Conservation (phyloP, 1,284 basidiomycete genomes). For the Apiotrichum brassicae region DNA sequence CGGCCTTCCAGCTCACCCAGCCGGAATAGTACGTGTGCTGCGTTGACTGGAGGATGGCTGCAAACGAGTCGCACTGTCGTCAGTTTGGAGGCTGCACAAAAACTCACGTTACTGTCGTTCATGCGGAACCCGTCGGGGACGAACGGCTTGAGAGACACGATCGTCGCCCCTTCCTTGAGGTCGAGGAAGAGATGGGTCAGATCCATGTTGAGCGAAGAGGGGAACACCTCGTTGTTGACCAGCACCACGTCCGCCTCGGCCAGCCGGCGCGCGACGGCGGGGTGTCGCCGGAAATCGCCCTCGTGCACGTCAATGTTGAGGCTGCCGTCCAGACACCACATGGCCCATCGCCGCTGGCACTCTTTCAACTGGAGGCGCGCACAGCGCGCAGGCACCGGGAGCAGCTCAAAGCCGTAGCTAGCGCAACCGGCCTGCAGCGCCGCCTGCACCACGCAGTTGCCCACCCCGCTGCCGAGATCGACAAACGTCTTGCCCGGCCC, state of each 20-base stretch:
- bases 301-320: slow-evolving; percentile 48
- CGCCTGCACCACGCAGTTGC: slow-evolving; percentile 53
- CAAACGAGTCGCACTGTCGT: slow-evolving; percentile 40
- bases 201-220: slow-evolving; percentile 51
- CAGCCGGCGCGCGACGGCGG: slow-evolving; percentile 39
- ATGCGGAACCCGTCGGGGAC: slow-evolving; percentile 51
- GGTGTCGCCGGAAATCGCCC: slow-evolving; percentile 50
- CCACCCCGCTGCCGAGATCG: slow-evolving; percentile 55
- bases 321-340: slow-evolving; percentile 50
- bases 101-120: slow-evolving; percentile 47
- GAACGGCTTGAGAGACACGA: slow-evolving; percentile 54
- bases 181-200: slow-evolving; percentile 54
- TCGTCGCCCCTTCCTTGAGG: slow-evolving; percentile 50
- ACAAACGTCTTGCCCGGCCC: slow-evolving; percentile 44
- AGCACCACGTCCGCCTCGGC: slow-evolving; percentile 52
- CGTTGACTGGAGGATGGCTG: slow-evolving; percentile 33
- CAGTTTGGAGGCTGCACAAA: not conserved
- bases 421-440: slow-evolving; percentile 51
- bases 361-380: slow-evolving; percentile 50
- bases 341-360: slow-evolving; percentile 48
- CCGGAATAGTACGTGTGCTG: slow-evolving; percentile 34
- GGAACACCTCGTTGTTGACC: slow-evolving; percentile 55
- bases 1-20: slow-evolving; percentile 46
- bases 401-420: slow-evolving; percentile 52
- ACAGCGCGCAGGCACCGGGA: slow-evolving; percentile 49